A percentile compares a stretch with the other conserved stretches of the same genome.
Conservation (phyloP, 441 rosid species). For the Gossypium schwendimanii region DNA sequence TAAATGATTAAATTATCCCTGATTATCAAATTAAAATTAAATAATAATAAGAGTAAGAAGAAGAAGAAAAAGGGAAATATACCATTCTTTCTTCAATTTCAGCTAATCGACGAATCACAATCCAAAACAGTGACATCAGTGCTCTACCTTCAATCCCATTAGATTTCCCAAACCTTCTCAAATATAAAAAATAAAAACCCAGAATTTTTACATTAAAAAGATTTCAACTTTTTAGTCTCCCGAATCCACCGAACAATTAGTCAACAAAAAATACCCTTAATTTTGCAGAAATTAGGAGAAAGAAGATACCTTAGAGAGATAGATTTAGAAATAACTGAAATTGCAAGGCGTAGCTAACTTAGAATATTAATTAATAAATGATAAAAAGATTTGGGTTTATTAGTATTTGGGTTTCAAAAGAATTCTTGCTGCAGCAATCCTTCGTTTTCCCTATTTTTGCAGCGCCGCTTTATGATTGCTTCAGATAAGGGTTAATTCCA, state of each 20-base stretch:
- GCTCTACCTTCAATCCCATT: slow-evolving; percentile 38
- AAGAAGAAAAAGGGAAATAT: not conserved
- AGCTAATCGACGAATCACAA: slow-evolving; percentile 51
- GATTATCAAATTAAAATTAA: not conserved
- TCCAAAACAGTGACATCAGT: slow-evolving; percentile 56
- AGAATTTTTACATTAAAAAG: not conserved
- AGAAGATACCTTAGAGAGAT: not conserved
- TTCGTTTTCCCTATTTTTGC: not conserved
- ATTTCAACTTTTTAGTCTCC: not conserved
- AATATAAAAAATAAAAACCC: not conserved
- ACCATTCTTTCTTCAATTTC: slow-evolving; percentile 38
- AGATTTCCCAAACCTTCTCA: slow-evolving; percentile 2
- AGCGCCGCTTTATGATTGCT: not conserved
- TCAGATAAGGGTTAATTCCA: not conserved
- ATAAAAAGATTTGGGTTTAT: not conserved
- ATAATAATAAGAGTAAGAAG: not conserved
- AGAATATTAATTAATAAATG: not conserved
- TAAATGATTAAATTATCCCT: not conserved
- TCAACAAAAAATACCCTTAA: not conserved
- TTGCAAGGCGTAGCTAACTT: not conserved
- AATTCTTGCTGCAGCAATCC: not conserved
- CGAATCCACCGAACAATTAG: not conserved
- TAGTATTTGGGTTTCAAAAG: not conserved
- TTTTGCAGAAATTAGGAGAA: not conserved
- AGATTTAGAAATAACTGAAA: not conserved